Conservation (phyloP, 805 yeast species). For the Candida parachauliodes region DNA sequence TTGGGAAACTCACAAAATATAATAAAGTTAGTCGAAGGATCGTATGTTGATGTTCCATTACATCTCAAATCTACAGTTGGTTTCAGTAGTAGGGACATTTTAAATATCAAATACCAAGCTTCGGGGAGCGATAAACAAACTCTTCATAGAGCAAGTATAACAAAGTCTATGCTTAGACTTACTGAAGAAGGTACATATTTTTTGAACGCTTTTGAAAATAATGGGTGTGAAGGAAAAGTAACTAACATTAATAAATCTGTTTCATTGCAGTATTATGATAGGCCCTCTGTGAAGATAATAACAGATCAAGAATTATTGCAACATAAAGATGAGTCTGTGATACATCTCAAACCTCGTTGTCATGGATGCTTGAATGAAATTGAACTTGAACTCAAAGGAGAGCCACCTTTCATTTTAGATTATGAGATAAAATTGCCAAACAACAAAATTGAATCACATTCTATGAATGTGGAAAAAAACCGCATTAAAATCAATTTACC, state of each 20-base stretch:
- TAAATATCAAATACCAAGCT: constrained; percentile 26
- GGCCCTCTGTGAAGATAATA: constrained; percentile 21
- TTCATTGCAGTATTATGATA: constrained; percentile 19
- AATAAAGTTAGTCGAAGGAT: constrained; percentile 59
- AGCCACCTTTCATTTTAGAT: constrained; percentile 65
- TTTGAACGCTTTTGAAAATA: constrained; percentile 36
- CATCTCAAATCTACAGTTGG: constrained; percentile 31
- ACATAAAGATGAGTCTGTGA: constrained; percentile 20
- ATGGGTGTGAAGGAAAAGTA: constrained; percentile 44
- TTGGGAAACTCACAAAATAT: constrained; percentile 21
- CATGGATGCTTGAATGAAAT: constrained; percentile 25
- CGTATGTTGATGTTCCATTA: constrained; percentile 53
- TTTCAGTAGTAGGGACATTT: constrained; percentile 21
- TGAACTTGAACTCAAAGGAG: constrained; percentile 47
- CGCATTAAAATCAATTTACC: constrained; percentile 34
- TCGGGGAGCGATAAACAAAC: constrained; percentile 1
- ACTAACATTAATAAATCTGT: constrained; percentile 15
- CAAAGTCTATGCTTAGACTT: constrained; percentile 20
- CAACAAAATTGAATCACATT: constrained; percentile 41
- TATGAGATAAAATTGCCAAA: constrained; percentile 61
- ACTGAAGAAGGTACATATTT: constrained; percentile 41
- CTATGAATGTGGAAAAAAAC: constrained; percentile 28
- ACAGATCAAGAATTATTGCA: constrained; percentile 17
- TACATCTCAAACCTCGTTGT: constrained; percentile 28
- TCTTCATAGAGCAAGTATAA: background rate